Conservation (phyloP, 2,329 filamentous ascomycete genomes). For the Arthroderma sp. region DNA sequence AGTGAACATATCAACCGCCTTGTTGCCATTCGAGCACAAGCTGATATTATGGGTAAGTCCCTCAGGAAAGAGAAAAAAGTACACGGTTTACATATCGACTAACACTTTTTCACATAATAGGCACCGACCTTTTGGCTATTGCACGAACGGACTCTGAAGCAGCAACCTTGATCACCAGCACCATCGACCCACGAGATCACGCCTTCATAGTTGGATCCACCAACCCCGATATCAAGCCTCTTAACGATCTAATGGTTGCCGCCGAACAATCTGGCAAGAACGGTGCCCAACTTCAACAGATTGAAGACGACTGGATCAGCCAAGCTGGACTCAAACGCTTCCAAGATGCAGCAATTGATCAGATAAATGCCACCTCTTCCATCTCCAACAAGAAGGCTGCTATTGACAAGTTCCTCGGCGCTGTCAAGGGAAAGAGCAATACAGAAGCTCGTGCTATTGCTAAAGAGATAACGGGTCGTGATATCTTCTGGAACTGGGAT, state of each 20-base stretch:
- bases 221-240: constrained; percentile 68
- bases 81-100: not conserved
- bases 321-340: constrained; percentile 77
- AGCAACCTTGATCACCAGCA: constrained; percentile 90
- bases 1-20: constrained; percentile 96
- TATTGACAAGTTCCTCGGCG: constrained; percentile 53
- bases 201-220: constrained; percentile 83
- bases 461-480: constrained; percentile 60
- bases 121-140: constrained; percentile 74
- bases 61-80: not conserved
- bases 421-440: constrained; percentile 74
- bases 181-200: constrained; percentile 92
- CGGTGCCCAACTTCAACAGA: constrained; percentile 69
- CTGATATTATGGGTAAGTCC: constrained; percentile 81
- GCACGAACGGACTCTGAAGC: constrained; percentile 96
- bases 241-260: constrained; percentile 81
- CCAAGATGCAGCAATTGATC: constrained; percentile 74
- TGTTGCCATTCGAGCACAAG: constrained; percentile 91
- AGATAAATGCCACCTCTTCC: constrained; percentile 57
- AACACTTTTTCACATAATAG: constrained; percentile 28
- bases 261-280: constrained; percentile 72
- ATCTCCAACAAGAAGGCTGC: constrained; percentile 55
- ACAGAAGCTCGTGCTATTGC: constrained; percentile 69
- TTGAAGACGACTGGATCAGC: constrained; percentile 78
- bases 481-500: constrained; percentile 93